phyloP scores from a whole-genome alignment of 306 rosid species.

The Acacia melanoxylon region DNA sequence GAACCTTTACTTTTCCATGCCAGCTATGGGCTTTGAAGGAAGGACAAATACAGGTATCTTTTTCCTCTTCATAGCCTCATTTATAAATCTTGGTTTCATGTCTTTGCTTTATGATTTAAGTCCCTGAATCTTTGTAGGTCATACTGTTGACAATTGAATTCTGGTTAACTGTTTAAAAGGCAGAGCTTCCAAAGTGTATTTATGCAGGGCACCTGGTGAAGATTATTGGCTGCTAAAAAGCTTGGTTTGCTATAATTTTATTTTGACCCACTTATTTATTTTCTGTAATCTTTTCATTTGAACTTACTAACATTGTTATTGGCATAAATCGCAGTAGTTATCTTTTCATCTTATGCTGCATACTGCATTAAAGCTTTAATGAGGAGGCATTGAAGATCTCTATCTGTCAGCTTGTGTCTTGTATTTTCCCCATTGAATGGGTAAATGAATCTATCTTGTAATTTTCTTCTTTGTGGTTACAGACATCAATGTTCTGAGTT shows the following conservation, averaged over 20 bases:
- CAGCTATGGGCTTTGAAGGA: slow-evolving; percentile 29
- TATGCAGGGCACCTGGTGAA: background rate
- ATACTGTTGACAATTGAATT: slow-evolving; percentile 21
- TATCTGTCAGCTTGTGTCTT: background rate
- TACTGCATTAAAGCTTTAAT: background rate
- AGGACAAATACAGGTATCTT: slow-evolving; percentile 34
- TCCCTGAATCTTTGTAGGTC: slow-evolving; percentile 29
- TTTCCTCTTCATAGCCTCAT: slow-evolving; percentile 1
- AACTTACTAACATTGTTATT: background rate
- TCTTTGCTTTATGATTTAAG: background rate
- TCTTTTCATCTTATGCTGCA: background rate
- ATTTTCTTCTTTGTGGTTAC: background rate
- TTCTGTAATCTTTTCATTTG: background rate
- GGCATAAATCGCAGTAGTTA: background rate
- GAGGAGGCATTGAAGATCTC: background rate
- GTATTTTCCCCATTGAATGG: background rate
- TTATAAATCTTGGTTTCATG: background rate
- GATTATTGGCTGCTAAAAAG: background rate
- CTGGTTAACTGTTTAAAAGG: background rate
- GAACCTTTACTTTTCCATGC: slow-evolving; percentile 20
- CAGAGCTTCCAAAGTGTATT: background rate
- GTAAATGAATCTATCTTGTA: slow-evolving; percentile 13
- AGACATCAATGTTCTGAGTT: background rate
- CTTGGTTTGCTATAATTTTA: slow-evolving; percentile 4
- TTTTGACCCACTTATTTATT: background rate